Percentiles rank a stretch among this genome's conserved stretches.
These are phyloP conservation scores for Pontederia paniculata DNA, from an alignment of 176 grass and related monocot genomes.

Conservation along the genomic window DNA sequence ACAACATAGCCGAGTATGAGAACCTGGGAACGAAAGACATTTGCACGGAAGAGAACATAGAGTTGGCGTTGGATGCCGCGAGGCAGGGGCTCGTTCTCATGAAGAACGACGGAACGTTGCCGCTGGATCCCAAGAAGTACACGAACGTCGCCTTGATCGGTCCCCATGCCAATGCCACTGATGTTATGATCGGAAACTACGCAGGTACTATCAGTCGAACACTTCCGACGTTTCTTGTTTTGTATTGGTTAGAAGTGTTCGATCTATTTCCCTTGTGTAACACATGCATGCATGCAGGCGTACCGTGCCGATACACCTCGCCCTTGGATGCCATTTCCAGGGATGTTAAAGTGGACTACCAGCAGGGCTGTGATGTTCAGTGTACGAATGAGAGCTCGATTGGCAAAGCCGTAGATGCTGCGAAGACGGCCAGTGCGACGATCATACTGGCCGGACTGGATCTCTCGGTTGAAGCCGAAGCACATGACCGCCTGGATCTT, in stretches of 20 bases:
- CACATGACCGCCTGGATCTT: constrained; percentile 38
- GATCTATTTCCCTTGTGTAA: background rate
- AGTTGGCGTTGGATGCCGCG: constrained; percentile 39
- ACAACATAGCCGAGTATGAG: background rate
- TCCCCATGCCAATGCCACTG: constrained; percentile 34
- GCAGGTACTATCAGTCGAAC: constrained; percentile 12
- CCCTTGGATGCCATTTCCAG: constrained; percentile 31
- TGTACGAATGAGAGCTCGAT: constrained; percentile 10
- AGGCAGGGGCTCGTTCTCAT: constrained; percentile 53
- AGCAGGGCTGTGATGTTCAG: constrained; percentile 28
- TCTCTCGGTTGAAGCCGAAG: constrained; percentile 34
- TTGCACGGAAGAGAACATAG: constrained; percentile 26
- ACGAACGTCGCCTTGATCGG: constrained; percentile 27
- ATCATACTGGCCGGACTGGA: constrained; percentile 38
- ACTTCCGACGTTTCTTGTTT: background rate
- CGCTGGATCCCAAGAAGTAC: constrained; percentile 19
- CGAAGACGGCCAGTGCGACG: constrained; percentile 18
- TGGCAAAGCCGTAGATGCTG: background rate
- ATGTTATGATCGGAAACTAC: constrained; percentile 47
- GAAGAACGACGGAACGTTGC: constrained; percentile 38
- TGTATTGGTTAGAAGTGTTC: background rate
- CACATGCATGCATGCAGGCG: background rate
- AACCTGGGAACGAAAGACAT: constrained; percentile 20
- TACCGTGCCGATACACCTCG: constrained; percentile 42
- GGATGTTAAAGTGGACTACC: constrained; percentile 5